Percentiles rank a stretch among this genome's conserved stretches.
phyloP scores from a whole-genome alignment of 495 filamentous ascomycete species.

The Neurospora sp. region DNA sequence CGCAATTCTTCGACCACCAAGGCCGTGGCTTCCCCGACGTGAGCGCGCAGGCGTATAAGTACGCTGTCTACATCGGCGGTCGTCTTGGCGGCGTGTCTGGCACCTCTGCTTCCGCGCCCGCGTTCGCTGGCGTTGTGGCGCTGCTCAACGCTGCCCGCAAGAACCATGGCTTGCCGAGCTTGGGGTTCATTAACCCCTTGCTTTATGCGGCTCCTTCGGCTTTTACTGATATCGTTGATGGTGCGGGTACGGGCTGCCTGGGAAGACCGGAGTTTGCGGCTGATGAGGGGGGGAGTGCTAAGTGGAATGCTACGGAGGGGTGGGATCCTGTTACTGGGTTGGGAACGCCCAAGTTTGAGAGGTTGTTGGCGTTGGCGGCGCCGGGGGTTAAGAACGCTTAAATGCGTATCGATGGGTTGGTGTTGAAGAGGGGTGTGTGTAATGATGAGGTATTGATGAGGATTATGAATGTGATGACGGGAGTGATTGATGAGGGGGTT shows the following conservation, averaged over 20 bases:
- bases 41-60: slow-evolving; percentile 40
- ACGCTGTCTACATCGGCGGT: slow-evolving; percentile 7
- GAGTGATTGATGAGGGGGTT: too few relatives aligned
- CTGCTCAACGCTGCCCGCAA: slow-evolving; percentile 61
- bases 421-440: not conserved
- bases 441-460: not conserved
- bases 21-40: slow-evolving; percentile 70
- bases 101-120: slow-evolving; percentile 56
- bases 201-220: slow-evolving; percentile 46
- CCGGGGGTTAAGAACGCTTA: slow-evolving; percentile 18
- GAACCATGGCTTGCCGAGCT: slow-evolving; percentile 38
- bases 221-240: slow-evolving; percentile 54
- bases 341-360: slow-evolving; percentile 29
- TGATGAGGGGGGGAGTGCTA: slow-evolving; percentile 28
- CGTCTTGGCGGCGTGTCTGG: slow-evolving; percentile 29
- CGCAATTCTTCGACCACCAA: slow-evolving; percentile 35
- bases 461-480: not conserved
- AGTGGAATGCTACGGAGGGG: slow-evolving; percentile 45
- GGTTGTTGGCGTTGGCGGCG: slow-evolving; percentile 12
- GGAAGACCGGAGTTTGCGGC: slow-evolving; percentile 22
- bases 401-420: not conserved
- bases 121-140: slow-evolving; percentile 51
- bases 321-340: slow-evolving; percentile 41
- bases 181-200: slow-evolving; percentile 73
- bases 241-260: slow-evolving; percentile 53